Conservation (phyloP, 108 stramenopile species). For the Bacterosira constricta region DNA sequence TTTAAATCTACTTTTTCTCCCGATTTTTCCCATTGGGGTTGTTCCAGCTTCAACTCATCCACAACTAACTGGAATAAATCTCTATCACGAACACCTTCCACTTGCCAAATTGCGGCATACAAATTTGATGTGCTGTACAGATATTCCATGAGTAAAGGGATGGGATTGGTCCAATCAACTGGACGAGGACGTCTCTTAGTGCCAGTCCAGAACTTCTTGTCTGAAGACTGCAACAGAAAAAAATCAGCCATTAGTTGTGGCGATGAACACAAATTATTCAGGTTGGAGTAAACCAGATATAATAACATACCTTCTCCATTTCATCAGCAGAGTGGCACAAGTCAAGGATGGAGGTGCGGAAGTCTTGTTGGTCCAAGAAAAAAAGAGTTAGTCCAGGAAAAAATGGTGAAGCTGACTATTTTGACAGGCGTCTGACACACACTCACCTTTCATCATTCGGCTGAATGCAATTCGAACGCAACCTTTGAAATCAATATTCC, state of each 20-base stretch:
- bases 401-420: no score
- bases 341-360: conserved; percentile 50
- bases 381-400: not conserved
- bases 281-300: not conserved
- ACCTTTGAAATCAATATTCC: conserved; percentile 49
- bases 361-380: conserved; percentile 14
- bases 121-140: conserved; percentile 70
- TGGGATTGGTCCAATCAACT: conserved; percentile 57
- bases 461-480: conserved; percentile 56
- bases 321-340: conserved; percentile 50
- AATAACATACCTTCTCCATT: conserved; percentile 44
- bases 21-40: conserved; percentile 67
- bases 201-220: conserved; percentile 79
- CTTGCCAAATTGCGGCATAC: conserved; percentile 62
- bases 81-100: conserved; percentile 49
- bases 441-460: conserved; percentile 42
- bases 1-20: conserved; percentile 47
- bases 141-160: conserved; percentile 70
- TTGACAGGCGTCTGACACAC: no score
- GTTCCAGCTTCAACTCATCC: conserved; percentile 41
- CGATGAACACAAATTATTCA: not conserved
- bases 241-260: not conserved
- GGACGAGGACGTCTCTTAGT: conserved; percentile 79
- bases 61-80: conserved; percentile 44
- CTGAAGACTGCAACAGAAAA: conserved; percentile 16